Evolutionary conservation across 176 grass and related monocot genomes (phyloP).

Genomic region (Ampelocalamus luodianensis): DNA sequence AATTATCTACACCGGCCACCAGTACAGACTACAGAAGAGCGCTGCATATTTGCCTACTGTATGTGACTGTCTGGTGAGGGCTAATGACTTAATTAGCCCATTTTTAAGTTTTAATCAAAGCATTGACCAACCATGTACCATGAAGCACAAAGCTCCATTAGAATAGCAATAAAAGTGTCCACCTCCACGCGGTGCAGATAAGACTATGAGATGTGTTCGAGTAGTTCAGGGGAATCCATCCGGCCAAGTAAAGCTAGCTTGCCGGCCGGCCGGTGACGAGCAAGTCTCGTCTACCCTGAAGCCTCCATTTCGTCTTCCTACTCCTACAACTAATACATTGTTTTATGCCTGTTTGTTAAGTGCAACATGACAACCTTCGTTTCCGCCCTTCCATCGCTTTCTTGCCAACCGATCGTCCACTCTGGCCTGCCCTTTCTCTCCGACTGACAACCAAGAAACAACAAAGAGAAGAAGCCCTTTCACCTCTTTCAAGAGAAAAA

Average conservation of each 20-base stretch:
- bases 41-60: not conserved
- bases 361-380: slow-evolving; percentile 28
- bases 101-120: not conserved
- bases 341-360: not conserved
- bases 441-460: slow-evolving; percentile 35
- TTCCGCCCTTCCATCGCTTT: slow-evolving; percentile 50
- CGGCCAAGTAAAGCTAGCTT: not conserved
- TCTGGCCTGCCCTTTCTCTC: slow-evolving; percentile 32
- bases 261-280: slow-evolving; percentile 24
- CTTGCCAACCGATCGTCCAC: slow-evolving; percentile 56
- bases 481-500: not conserved
- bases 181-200: not conserved
- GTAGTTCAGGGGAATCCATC: slow-evolving; percentile 36
- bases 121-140: not conserved
- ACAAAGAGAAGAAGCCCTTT: not conserved
- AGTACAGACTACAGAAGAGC: not conserved
- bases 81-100: not conserved
- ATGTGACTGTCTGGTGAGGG: not conserved
- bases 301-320: not conserved
- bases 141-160: not conserved
- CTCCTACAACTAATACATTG: not conserved
- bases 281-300: slow-evolving; percentile 51
- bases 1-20: not conserved
- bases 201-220: not conserved
- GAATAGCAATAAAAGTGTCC: not conserved